Conservation (phyloP, 805 yeast species). For the Candida succiphila region DNA sequence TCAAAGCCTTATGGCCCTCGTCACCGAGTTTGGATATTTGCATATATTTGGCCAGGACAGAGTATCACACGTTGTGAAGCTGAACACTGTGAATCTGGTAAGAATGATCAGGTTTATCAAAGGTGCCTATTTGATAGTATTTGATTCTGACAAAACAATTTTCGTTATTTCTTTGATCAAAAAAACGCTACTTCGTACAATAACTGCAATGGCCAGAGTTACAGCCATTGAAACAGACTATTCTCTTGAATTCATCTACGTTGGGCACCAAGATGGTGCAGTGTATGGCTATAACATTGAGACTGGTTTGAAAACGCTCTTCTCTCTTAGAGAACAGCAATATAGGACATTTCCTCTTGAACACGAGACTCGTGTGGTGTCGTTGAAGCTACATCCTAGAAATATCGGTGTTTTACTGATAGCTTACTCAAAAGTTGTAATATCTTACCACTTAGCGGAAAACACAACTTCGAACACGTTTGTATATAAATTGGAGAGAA, state of each 20-base stretch:
- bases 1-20: slow-evolving; percentile 76
- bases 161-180: slow-evolving; percentile 62
- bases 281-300: slow-evolving; percentile 73
- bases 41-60: slow-evolving; percentile 79
- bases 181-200: slow-evolving; percentile 48
- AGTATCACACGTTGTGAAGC: slow-evolving; percentile 57
- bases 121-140: slow-evolving; percentile 71
- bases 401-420: slow-evolving; percentile 74
- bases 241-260: slow-evolving; percentile 72
- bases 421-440: slow-evolving; percentile 60
- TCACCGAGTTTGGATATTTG: slow-evolving; percentile 60
- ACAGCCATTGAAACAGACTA: slow-evolving; percentile 74
- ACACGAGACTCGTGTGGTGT: slow-evolving; percentile 41
- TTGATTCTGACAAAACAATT: slow-evolving; percentile 52
- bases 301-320: slow-evolving; percentile 55
- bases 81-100: slow-evolving; percentile 41
- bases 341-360: slow-evolving; percentile 48
- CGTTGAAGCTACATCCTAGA: slow-evolving; percentile 78
- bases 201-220: slow-evolving; percentile 56
- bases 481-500: slow-evolving; percentile 53
- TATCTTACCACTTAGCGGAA: slow-evolving; percentile 56
- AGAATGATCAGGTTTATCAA: slow-evolving; percentile 56
- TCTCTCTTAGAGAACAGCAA: slow-evolving; percentile 64
- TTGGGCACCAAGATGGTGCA: slow-evolving; percentile 75
- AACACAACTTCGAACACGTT: slow-evolving; percentile 48